Conservation (phyloP, 306 rosid genomes). For the Canavalia gladiata region DNA sequence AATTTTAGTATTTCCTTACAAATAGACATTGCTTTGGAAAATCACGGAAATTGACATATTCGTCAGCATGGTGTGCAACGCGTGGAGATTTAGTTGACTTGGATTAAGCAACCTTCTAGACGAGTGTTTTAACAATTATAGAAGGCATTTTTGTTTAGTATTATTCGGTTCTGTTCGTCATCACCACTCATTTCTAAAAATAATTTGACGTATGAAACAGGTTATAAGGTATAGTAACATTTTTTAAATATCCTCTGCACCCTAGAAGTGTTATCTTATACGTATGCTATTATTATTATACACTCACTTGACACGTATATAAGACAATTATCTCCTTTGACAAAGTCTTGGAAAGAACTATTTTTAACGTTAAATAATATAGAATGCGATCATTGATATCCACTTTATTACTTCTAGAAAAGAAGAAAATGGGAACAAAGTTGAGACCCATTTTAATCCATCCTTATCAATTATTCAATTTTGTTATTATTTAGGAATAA, state of each 20-base stretch:
- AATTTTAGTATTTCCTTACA: no score
- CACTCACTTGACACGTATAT: background rate
- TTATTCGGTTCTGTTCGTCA: constrained; percentile 1
- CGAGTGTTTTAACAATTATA: background rate
- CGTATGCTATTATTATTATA: background rate
- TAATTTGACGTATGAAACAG: background rate
- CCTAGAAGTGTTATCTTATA: background rate
- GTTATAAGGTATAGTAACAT: background rate
- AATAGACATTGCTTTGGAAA: no score
- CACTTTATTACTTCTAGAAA: background rate
- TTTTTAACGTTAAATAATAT: background rate
- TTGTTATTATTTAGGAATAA: no score
- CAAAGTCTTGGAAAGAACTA: background rate
- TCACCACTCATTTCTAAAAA: background rate
- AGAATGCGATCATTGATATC: background rate
- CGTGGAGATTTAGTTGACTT: constrained; percentile 13
- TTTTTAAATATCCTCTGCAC: background rate
- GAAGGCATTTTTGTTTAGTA: background rate
- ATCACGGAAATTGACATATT: background rate
- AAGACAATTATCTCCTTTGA: background rate
- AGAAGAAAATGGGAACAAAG: background rate
- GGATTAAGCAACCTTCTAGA: background rate
- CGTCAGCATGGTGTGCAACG: background rate
- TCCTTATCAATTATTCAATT: no score
- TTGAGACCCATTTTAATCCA: no score